These are phyloP conservation scores for Hypholoma sublateritium DNA, from an alignment of 768 basidiomycete species.

Conservation along the genomic window DNA sequence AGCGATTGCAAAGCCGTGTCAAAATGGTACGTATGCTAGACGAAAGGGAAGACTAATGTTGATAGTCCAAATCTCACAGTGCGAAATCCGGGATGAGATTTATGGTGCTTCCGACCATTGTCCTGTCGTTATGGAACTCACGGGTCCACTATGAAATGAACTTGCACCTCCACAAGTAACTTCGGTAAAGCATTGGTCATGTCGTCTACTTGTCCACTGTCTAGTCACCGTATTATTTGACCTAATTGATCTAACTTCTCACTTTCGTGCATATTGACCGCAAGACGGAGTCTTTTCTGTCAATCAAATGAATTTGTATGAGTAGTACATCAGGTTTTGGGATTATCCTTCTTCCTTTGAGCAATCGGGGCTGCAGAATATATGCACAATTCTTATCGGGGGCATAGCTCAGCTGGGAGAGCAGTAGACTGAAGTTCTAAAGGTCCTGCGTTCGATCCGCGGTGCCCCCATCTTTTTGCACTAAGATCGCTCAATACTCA, in stretches of 20 bases:
- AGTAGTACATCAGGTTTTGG: too few species aligned
- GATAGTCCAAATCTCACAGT: slow-evolving; percentile 32
- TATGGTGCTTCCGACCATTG: slow-evolving; percentile 85
- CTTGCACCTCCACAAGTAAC: too few species aligned
- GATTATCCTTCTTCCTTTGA: too few species aligned
- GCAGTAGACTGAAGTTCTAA: slow-evolving; percentile 9
- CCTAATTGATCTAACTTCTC: too few species aligned
- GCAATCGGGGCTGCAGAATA: too few species aligned
- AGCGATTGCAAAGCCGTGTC: slow-evolving; percentile 60
- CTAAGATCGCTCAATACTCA: too few species aligned
- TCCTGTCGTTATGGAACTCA: slow-evolving; percentile 77
- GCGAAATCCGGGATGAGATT: slow-evolving; percentile 83
- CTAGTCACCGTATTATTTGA: too few species aligned
- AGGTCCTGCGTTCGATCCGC: slow-evolving; percentile 9
- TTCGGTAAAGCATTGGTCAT: too few species aligned
- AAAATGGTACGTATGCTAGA: slow-evolving; percentile 44
- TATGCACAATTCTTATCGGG: neutral
- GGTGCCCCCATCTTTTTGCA: slow-evolving; percentile 4
- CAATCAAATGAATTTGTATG: too few species aligned
- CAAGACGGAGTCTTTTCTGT: too few species aligned
- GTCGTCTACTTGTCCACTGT: too few species aligned
- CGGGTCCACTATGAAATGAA: slow-evolving; percentile 34
- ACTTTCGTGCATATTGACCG: too few species aligned
- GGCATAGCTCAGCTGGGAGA: slow-evolving; percentile 10
- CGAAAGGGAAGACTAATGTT: neutral